phyloP scores from a whole-genome alignment of 202 grass and related monocot species.

The Setaria italica region DNA sequence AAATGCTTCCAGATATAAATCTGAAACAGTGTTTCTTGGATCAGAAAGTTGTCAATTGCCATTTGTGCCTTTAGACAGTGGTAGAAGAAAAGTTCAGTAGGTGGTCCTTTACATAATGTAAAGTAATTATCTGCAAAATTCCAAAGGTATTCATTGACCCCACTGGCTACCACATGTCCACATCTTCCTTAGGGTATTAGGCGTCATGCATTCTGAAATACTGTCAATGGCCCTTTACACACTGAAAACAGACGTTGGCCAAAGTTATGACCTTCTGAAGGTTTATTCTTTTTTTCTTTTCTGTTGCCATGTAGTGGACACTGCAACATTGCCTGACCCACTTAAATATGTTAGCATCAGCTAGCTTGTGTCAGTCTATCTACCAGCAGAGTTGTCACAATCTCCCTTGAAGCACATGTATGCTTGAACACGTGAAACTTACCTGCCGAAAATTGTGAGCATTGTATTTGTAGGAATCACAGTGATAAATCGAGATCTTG shows the following conservation, averaged over 20 bases:
- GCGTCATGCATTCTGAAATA: not conserved
- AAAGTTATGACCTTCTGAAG: constrained; percentile 19
- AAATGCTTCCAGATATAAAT: constrained; percentile 6
- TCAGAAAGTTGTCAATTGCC: not conserved
- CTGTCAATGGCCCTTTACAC: not conserved
- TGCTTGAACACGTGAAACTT: constrained; percentile 4
- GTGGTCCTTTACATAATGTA: not conserved
- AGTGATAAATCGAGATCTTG: not conserved
- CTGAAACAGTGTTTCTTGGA: not conserved
- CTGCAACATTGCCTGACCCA: not conserved
- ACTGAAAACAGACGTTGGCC: constrained; percentile 11
- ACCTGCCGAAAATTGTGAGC: not conserved
- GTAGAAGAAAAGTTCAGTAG: not conserved
- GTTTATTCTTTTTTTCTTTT: not conserved
- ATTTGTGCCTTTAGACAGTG: not conserved
- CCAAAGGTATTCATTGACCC: not conserved
- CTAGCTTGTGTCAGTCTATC: not conserved
- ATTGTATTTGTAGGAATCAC: not conserved
- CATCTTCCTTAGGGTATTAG: not conserved
- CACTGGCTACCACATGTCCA: constrained; percentile 1
- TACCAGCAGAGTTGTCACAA: not conserved
- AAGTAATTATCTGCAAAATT: not conserved
- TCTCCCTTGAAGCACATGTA: constrained; percentile 8
- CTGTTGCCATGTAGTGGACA: constrained; percentile 3
- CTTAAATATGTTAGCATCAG: constrained; percentile 27